Percentiles rank a stretch among this genome's conserved stretches.
Conservation (phyloP, 192 early-diverging fungal species). For the Podila clonocystis region DNA sequence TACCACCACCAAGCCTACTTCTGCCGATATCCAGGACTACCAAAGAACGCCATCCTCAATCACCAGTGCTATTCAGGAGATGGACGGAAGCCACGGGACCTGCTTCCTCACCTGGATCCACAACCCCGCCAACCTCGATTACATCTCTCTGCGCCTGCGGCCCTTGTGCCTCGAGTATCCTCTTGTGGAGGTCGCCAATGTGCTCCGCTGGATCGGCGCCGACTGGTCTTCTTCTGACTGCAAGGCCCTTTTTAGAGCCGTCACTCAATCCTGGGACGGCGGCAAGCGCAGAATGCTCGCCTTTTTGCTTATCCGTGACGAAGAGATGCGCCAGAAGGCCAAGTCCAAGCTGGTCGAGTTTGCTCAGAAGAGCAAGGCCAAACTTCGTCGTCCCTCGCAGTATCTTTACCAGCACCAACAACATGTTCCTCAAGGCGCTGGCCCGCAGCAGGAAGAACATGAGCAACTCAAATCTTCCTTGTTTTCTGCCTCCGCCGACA, state of each 20-base stretch:
- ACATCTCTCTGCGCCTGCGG: constrained; percentile 44
- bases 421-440: too few relatives aligned
- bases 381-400: constrained; percentile 14
- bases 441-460: constrained; percentile 5
- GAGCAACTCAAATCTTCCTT: background rate
- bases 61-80: constrained; percentile 38
- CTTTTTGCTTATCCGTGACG: constrained; percentile 47
- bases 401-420: constrained; percentile 11
- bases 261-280: constrained; percentile 48
- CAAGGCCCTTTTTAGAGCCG: constrained; percentile 46
- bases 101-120: constrained; percentile 51
- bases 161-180: constrained; percentile 51
- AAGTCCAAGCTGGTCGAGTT: constrained; percentile 42
- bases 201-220: constrained; percentile 49
- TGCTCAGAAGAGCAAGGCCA: constrained; percentile 29
- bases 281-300: constrained; percentile 40
- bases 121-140: constrained; percentile 51
- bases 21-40: constrained; percentile 18
- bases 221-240: constrained; percentile 47
- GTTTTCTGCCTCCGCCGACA: background rate
- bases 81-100: constrained; percentile 48
- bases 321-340: constrained; percentile 51
- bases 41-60: constrained; percentile 5
- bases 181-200: constrained; percentile 41
- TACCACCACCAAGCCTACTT: constrained; percentile 22